Base-by-base conservation (phyloP, 495 filamentous ascomycete species). In the Cenococcum geophilum region DNA sequence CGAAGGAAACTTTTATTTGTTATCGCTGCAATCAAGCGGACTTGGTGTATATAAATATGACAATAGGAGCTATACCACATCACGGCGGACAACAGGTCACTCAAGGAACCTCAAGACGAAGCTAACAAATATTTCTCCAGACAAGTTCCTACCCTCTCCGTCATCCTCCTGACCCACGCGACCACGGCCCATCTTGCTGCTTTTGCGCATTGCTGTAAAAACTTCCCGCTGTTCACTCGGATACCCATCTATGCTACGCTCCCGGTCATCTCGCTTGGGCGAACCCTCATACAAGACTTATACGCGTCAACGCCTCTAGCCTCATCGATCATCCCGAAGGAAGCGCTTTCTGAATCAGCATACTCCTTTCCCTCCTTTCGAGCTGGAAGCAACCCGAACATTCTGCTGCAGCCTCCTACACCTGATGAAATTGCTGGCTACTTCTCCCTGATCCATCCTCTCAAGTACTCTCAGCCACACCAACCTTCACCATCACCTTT, bases 381-480 rank as follows among this genome's bases (percentile, higher is more conserved):
- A 16, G 47, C 62, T 32, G 59, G 60, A 9, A 55, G 52, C 20
- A 64, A 63, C 16, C 69, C 80, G 23, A 75, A 82, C 63, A 84
- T 96, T 56, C 80, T 96, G 8, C 81, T 93, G 10, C 87, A 90
- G 69, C 79, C 90, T 0, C 93, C 93, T 5, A 89, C 86, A 0
- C 68, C 81, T 6, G 89, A 95, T 42, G 93, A 99, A 70, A 97
- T 97, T 59, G 88, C 89, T 4, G 82, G 82, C 34, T 97, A 95
- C 70, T 99, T 97, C 73, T 85, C 86, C 16, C 78, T 88, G n/a
- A 96, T 99, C 66, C 88, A 93, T 68, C 86, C 90, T 0, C 78
- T 99, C 20, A 97, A 97, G 75, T 99, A 97, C 75, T 96, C 91
- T 5, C 95, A 97, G 71, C 89, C 92, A 1, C 93, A 92, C 68